Evolutionary conservation across 805 yeast species (phyloP), one percentile per base, ranked within the genome.

Genomic region (Yarrowia keelungensis): DNA sequence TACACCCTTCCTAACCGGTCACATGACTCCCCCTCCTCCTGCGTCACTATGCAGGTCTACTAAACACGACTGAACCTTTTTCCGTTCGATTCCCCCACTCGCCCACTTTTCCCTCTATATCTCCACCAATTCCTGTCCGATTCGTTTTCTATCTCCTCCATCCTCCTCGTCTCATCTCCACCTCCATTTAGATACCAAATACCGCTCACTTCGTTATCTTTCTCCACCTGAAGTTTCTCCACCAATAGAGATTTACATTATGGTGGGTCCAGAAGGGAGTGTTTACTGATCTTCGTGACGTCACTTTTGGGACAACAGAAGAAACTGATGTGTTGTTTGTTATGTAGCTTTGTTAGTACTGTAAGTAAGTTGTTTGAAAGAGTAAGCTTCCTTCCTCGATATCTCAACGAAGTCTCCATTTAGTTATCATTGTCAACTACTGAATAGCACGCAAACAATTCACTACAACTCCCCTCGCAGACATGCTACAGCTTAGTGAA

Each of bases 201-300:
- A 36, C 41, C 15, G 15, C 35, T 32, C 5, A 3, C 3, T 14
- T 12, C 51, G 41, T n/a, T 36, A 9, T n/a, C n/a, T 51, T 16
- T 36, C 42, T 51, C 56, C 42, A 36, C 56, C 56, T 16, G 22
- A 51, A 51, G 56, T 16, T 51, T 51, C 42, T 51, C 42, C 42
- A 36, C 32, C 22, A 3, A 10, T 26, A 22, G 12, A 32, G 12
- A 14, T 9, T n/a, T 22, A 35, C 41, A 15, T n/a, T n/a, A 16
- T 14, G 14, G 8, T 5, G 26, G 54, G 36, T 2, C 42, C 56
- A 26, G 32, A 5, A 26, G 32, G 19, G 19, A 19, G 19, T 26
- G 32, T 26, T 26, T 26, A n/a, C 42, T 36, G 56, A 50, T 35
- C 22, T 35, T 26, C 7, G 7, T 26, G 32, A 26, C 7, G 32